Evolutionary conservation across 495 filamentous ascomycete species (phyloP).

Genomic region (Daldinia vernicosa): DNA sequence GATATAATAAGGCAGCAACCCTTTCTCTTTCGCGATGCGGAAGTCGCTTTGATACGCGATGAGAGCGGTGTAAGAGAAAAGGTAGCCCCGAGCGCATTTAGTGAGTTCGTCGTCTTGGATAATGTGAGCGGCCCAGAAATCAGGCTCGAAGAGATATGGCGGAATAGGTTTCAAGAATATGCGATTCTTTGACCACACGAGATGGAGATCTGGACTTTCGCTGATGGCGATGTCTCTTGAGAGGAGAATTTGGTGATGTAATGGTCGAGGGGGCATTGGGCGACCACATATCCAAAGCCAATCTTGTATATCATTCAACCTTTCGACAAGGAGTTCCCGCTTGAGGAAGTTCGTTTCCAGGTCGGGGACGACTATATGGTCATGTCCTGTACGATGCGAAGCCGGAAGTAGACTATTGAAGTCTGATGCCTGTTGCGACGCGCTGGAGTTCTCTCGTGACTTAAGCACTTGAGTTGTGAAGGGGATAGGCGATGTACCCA

Average conservation of each 20-base stretch:
- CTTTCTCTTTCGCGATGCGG: conserved; percentile 47
- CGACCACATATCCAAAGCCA: conserved; percentile 61
- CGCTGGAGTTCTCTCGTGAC: conserved; percentile 4
- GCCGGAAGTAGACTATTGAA: conserved; percentile 40
- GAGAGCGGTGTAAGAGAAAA: conserved; percentile 56
- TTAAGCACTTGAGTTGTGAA: conserved; percentile 38
- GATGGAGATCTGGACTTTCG: conserved; percentile 53
- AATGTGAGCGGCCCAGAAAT: conserved; percentile 52
- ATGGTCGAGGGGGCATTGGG: conserved; percentile 56
- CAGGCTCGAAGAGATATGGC: conserved; percentile 49
- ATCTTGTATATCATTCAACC: conserved; percentile 48
- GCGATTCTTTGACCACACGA: conserved; percentile 52
- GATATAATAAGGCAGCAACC: conserved; percentile 49
- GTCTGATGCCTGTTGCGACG: conserved; percentile 3
- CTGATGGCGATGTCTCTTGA: conserved; percentile 54
- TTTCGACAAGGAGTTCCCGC: conserved; percentile 44
- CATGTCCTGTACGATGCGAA: conserved; percentile 36
- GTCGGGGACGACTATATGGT: conserved; percentile 39
- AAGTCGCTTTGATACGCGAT: conserved; percentile 58
- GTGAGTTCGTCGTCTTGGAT: conserved; percentile 28
- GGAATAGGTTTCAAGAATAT: conserved; percentile 60
- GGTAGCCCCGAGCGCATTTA: conserved; percentile 52
- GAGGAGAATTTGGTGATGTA: conserved; percentile 58
- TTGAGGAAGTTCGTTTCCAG: conserved; percentile 33
- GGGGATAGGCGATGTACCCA: conserved; percentile 25